Evolutionary conservation across 495 filamentous ascomycete genomes (phyloP).

Genomic region (Penicillium soppii): DNA sequence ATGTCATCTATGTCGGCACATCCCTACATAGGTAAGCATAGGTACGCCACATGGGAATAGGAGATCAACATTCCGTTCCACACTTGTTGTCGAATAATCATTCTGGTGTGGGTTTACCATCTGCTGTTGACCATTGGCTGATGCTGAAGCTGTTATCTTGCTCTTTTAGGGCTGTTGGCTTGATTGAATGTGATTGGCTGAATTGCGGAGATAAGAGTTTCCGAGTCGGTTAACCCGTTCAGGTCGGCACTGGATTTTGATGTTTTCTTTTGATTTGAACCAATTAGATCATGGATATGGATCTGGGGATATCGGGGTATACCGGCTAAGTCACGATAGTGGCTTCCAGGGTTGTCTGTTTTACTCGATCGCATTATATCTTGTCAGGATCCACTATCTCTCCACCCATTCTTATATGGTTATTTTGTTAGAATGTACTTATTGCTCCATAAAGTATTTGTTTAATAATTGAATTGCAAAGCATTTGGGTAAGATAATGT

Average conservation of each 20-base stretch:
- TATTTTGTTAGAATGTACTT: too few relatives aligned
- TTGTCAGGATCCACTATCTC: constrained; percentile 5
- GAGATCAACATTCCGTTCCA: neutral
- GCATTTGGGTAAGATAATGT: too few relatives aligned
- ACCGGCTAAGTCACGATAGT: neutral
- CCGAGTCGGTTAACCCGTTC: neutral
- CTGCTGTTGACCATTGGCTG: constrained; percentile 2
- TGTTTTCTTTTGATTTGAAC: neutral
- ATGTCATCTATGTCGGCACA: too few relatives aligned
- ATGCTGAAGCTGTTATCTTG: constrained; percentile 4
- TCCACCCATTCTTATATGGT: too few relatives aligned
- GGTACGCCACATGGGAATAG: neutral
- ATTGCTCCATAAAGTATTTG: too few relatives aligned
- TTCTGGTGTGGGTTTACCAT: too few relatives aligned
- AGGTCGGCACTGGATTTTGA: neutral
- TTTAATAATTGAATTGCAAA: too few relatives aligned
- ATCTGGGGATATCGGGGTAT: neutral
- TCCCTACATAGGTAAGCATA: too few relatives aligned
- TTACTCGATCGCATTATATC: constrained; percentile 6
- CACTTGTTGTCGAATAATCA: neutral
- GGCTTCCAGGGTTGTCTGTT: neutral
- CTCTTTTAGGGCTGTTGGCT: neutral
- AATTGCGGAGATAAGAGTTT: constrained; percentile 3
- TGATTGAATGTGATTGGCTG: constrained; percentile 5
- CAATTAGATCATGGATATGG: neutral